These are phyloP conservation scores for Dicorynia guianensis DNA, from an alignment of 306 rosid genomes.

Conservation along the genomic window DNA sequence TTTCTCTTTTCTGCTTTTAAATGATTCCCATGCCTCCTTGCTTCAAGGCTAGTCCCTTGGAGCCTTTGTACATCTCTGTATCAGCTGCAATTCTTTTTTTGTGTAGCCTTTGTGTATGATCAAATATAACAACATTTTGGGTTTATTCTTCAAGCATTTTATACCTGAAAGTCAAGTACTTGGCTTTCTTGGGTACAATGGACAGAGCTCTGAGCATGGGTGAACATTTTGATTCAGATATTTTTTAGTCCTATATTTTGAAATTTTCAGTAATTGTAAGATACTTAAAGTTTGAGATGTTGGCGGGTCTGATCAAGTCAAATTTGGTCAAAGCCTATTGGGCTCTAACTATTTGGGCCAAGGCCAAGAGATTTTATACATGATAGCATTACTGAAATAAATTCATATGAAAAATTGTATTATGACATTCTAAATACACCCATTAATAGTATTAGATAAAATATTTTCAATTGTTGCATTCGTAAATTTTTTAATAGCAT, in stretches of 20 bases:
- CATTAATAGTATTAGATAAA: no score
- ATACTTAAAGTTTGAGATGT: neutral
- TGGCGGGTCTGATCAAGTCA: no score
- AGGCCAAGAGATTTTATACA: no score
- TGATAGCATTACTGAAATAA: no score
- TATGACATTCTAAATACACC: no score
- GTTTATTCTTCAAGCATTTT: constrained; percentile 8
- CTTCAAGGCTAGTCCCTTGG: constrained; percentile 23
- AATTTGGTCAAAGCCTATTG: no score
- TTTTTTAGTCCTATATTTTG: neutral
- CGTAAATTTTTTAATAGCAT: no score
- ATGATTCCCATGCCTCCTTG: constrained; percentile 5
- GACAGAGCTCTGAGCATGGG: neutral
- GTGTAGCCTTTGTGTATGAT: constrained; percentile 10
- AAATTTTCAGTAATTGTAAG: constrained; percentile 14
- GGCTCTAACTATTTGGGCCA: no score
- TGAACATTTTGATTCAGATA: constrained; percentile 2
- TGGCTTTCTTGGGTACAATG: neutral
- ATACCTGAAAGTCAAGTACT: constrained; percentile 7
- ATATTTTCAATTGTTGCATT: no score
- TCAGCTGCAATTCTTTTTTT: constrained; percentile 1
- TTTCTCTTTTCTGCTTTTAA: constrained; percentile 23
- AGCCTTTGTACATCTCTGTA: neutral
- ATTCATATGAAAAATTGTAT: no score
- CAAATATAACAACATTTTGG: neutral